A percentile compares a stretch with the other conserved stretches of the same genome.
These are phyloP conservation scores for Trichoderma citrinoviride DNA, from an alignment of 2,329 filamentous ascomycete genomes.

Conservation along the genomic window DNA sequence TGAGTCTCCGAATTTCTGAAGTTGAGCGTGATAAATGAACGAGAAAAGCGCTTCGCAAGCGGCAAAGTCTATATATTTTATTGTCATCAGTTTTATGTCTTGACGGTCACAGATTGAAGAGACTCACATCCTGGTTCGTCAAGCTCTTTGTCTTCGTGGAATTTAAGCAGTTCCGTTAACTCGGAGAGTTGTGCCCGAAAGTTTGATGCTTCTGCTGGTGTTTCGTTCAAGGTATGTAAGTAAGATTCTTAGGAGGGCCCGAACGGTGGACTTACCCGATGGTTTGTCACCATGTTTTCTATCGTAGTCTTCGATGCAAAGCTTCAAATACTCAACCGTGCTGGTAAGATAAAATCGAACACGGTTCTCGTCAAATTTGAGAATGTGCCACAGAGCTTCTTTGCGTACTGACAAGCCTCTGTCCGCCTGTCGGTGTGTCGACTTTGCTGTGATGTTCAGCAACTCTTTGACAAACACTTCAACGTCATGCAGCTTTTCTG, in stretches of 20 bases:
- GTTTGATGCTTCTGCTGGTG: neutral
- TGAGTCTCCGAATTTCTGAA: neutral
- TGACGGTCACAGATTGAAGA: no score
- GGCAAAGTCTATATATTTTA: neutral
- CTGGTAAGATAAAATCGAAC: conserved; percentile 23
- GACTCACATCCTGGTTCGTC: neutral
- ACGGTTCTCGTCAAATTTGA: conserved; percentile 26
- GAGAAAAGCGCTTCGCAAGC: conserved; percentile 1
- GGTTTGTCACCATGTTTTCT: neutral
- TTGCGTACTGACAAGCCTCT: neutral
- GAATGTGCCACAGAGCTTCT: conserved; percentile 22
- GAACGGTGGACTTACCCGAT: neutral
- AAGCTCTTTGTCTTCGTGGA: neutral
- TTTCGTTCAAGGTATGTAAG: neutral
- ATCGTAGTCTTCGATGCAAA: conserved; percentile 22
- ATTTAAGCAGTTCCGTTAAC: neutral
- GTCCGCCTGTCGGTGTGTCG: accelerated
- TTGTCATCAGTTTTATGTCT: neutral
- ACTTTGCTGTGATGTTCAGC: conserved; percentile 19
- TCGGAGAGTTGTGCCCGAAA: neutral
- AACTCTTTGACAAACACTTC: conserved; percentile 22
- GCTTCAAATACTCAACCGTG: conserved; percentile 9
- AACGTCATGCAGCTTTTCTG: neutral
- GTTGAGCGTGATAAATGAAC: conserved; percentile 3
- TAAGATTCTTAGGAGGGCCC: no score